Evolutionary conservation across 73 alveolate species (phyloP).

Genomic region (Paramecium caudatum): DNA sequence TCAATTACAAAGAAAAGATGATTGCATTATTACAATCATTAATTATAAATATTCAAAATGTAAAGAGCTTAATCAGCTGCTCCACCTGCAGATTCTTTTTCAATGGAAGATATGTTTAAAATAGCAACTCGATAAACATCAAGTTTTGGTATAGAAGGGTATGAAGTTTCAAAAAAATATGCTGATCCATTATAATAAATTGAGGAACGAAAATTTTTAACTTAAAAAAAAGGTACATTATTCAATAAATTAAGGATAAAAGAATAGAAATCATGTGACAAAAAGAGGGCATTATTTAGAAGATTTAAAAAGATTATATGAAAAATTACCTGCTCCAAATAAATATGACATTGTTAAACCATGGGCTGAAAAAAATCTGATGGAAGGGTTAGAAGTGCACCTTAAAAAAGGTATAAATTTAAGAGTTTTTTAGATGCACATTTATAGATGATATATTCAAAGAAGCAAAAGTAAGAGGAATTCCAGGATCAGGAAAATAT

Average conservation of each 20-base stretch:
- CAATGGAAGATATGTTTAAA: slow-evolving; percentile 72
- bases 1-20: slow-evolving; percentile 50
- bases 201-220: slow-evolving; percentile 52
- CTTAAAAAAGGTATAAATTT: slow-evolving; percentile 13
- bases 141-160: slow-evolving; percentile 76
- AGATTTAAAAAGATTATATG: slow-evolving; percentile 64
- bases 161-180: slow-evolving; percentile 74
- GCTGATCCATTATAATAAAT: slow-evolving; percentile 70
- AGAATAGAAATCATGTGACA: slow-evolving; percentile 67
- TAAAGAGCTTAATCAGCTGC: slow-evolving; percentile 29
- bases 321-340: slow-evolving; percentile 72
- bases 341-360: slow-evolving; percentile 58
- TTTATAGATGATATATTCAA: slow-evolving; percentile 70
- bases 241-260: slow-evolving; percentile 25
- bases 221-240: slow-evolving; percentile 39
- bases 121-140: slow-evolving; percentile 72
- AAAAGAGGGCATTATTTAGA: slow-evolving; percentile 76
- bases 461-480: slow-evolving; percentile 64
- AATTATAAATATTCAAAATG: neutral
- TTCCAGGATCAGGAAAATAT: slow-evolving; percentile 75
- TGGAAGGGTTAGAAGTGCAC: slow-evolving; percentile 57
- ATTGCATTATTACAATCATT: slow-evolving; percentile 54
- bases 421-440: slow-evolving; percentile 26
- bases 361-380: slow-evolving; percentile 62
- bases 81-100: neutral